Evolutionary conservation across 352 stramenopile species (phyloP), one percentile per base, ranked within the genome.

Genomic region (Phytophthora sp.): DNA sequence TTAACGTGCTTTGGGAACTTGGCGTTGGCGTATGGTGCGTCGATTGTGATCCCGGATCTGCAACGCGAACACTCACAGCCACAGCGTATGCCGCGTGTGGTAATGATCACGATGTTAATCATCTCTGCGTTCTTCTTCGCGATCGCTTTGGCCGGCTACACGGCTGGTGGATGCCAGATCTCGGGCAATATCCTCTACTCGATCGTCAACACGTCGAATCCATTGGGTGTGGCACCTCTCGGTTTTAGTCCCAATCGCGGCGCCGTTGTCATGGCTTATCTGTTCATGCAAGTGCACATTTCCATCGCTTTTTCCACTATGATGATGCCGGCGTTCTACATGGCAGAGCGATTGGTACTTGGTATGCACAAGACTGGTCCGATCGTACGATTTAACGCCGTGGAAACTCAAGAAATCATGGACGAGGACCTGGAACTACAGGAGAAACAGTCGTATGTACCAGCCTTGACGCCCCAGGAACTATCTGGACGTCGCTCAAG

Each of bases 281-380:
- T 79, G 6, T 80, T 69, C 49, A 85, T 82, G 73, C 73, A 79
- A 23, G 51, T 76, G 26, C 68, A 79, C 55, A 74, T 76, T 52
- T 76, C 71, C 31, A 76, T 77, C 61, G 76, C 71, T n/a, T 80
- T 83, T 60, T 66, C 69, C 1, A 77, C 84, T 2, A 67, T 88
- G 27, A 60, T 84, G 47, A 66, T 74, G 42, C 81, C 79, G 24
- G 66, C 74, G 2, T 80, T 88, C 45, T 89, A 75, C 73, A 54
- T 69, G 24, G 60, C 60, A 6, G 60, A 69, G 23, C 60, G 60
- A 18, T 12, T 69, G 18, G 35, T 69, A 0, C 7, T 69, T n/a
- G 52, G 60, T 6, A 69, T 74, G 66, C 59, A 79, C 66, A 71
- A 69, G 57, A 77, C 57, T 1, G 53, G 31, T 27, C 51, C 60